Percentiles rank a stretch among this genome's conserved stretches.
Conservation (phyloP, 345 rosid species). For the Eucalyptus victrix region DNA sequence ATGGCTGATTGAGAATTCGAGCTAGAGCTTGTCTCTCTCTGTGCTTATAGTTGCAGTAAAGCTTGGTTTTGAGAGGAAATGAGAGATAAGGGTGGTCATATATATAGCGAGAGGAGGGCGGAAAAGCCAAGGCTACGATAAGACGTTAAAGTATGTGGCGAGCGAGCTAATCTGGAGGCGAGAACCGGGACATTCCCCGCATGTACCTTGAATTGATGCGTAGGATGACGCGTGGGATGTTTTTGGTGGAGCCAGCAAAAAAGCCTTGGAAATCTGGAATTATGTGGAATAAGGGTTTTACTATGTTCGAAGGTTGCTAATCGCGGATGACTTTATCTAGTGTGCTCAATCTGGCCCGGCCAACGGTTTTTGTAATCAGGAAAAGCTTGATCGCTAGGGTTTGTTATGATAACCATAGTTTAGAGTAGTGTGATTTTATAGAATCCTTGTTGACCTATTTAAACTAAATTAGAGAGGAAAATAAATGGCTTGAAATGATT, state of each 20-base stretch:
- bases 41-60: neutral
- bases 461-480: neutral
- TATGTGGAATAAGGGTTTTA: neutral
- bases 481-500: neutral
- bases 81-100: neutral
- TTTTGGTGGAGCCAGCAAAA: neutral
- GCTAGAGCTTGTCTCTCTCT: neutral
- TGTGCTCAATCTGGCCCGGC: neutral
- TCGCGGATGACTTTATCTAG: neutral
- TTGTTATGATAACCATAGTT: neutral
- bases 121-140: neutral
- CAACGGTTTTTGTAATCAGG: neutral
- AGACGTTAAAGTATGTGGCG: neutral
- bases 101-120: neutral
- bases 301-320: neutral
- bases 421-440: neutral
- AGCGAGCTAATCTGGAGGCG: neutral
- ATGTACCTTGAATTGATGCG: neutral
- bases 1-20: neutral
- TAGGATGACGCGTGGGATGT: neutral
- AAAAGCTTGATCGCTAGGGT: neutral
- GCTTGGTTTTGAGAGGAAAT: neutral
- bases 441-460: neutral
- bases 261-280: neutral
- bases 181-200: neutral